Evolutionary conservation across 805 yeast species (phyloP), one percentile per base, ranked within the genome.

Genomic region (Yarrowia osloensis): DNA sequence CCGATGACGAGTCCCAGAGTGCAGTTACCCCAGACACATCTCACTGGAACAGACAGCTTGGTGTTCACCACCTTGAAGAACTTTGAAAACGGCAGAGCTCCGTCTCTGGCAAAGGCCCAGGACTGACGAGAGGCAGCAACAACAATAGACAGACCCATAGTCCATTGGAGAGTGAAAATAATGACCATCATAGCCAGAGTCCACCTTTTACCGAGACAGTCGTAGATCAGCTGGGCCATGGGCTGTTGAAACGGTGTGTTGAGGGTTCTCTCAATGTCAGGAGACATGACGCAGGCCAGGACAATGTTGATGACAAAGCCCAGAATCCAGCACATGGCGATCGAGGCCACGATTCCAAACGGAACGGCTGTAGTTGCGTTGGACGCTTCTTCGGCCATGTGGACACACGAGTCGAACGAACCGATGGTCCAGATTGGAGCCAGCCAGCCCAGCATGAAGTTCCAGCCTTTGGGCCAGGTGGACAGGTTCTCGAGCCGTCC

Each of bases 181-280:
- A 46, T 46, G 52, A 46, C 33, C 52, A 46, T 46, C 8, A 46
- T 5, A 2, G 33, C 52, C 3, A 46, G 33, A 4, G 52, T 28
- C 52, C 52, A 46, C 9, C n/a, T 46, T n/a, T 46, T 46, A 15
- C 52, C 52, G 15, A 46, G 33, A 46, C 52, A 46, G 52, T 46
- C 52, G 33, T 26, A 46, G 8, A 46, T 46, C 21, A 46, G 15
- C 26, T 46, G 52, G 17, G 52, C 52, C 52, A 46, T 46, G 8
- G 52, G 52, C 8, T 46, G 52, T 17, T 46, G 52, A 7, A 12
- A 46, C 2, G 52, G 52, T 2, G 52, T 26, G 22, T 46, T 26
- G 15, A 46, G 33, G 8, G 28, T 4, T n/a, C 52, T 17, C 4
- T 46, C 52, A 11, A 28, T 26, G 15, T 46, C 52, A 7, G 52